Evolutionary conservation across 768 basidiomycete genomes (phyloP).

Genomic region (Daedaleopsis nitida): DNA sequence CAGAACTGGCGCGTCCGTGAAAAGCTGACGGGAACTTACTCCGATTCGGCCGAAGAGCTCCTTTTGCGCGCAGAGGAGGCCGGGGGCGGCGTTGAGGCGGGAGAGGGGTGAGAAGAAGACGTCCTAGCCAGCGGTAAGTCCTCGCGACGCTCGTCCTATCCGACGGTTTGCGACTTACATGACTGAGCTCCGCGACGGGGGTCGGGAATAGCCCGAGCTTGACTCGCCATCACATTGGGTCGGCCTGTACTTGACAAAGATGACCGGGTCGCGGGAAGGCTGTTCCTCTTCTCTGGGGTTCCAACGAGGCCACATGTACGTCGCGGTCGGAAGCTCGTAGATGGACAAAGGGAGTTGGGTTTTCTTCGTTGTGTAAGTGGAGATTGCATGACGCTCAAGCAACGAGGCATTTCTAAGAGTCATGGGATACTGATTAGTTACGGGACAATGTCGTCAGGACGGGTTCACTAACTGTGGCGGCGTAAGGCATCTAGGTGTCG

Average conservation of each 20-base stretch:
- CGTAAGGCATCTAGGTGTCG: conserved; percentile 1
- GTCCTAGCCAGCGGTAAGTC: not conserved
- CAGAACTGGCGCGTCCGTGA: conserved; percentile 1
- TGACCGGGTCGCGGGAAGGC: not conserved
- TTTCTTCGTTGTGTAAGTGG: not conserved
- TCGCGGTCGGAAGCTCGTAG: conserved; percentile 21
- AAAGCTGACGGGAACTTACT: conserved; percentile 7
- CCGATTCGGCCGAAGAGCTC: conserved; percentile 16
- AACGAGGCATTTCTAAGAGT: not conserved
- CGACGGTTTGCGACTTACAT: not conserved
- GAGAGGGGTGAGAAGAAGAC: not conserved
- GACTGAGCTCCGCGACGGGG: not conserved
- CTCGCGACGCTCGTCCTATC: not conserved
- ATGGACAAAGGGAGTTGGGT: conserved; percentile 13
- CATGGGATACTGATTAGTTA: not conserved
- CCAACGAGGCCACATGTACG: conserved; percentile 24
- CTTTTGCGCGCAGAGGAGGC: conserved; percentile 8
- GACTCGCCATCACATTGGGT: not conserved
- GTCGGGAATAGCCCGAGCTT: not conserved
- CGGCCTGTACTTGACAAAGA: conserved; percentile 18
- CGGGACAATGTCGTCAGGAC: not conserved
- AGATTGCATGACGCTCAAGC: conserved; percentile 11
- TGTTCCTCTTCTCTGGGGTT: conserved; percentile 3
- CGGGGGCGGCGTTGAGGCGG: conserved; percentile 5
- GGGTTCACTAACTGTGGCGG: conserved; percentile 1